Evolutionary conservation across 2,329 filamentous ascomycete species (phyloP).

Genomic region (Colletotrichum higginsianum): DNA sequence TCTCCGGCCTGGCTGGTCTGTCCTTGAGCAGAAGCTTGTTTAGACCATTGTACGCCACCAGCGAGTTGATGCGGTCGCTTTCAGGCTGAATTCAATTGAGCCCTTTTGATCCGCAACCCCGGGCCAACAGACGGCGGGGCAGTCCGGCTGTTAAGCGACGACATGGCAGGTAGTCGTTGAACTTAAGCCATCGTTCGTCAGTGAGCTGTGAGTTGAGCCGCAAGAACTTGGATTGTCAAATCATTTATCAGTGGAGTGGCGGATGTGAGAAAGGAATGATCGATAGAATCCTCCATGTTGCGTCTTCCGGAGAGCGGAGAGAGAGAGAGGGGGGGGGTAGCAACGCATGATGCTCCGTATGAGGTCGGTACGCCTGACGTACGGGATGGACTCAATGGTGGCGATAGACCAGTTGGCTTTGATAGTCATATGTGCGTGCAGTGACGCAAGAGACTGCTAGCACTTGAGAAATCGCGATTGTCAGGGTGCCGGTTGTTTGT

Average conservation of each 20-base stretch:
- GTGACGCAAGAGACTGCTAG: neutral
- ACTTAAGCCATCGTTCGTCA: neutral
- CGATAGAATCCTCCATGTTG: neutral
- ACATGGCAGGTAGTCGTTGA: neutral
- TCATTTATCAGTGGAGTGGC: neutral
- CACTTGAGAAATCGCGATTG: neutral
- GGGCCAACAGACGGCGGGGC: neutral
- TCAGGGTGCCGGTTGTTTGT: neutral
- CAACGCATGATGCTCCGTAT: neutral
- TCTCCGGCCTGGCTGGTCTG: neutral
- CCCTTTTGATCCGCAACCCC: conserved; percentile 7
- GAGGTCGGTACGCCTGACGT: too few species aligned
- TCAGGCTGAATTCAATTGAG: conserved; percentile 33
- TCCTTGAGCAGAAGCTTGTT: conserved; percentile 15
- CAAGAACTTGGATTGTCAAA: neutral
- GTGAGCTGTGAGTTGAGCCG: neutral
- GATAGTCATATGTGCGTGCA: neutral
- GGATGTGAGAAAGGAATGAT: neutral
- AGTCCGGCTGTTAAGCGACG: neutral
- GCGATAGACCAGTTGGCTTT: too few species aligned
- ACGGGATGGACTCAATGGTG: too few species aligned
- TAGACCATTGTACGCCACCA: neutral
- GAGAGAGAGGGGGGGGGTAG: neutral
- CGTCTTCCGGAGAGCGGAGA: neutral
- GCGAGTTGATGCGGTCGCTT: neutral